Evolutionary conservation across 2,329 filamentous ascomycete species (phyloP).

Genomic region (Trichoderma sp.): DNA sequence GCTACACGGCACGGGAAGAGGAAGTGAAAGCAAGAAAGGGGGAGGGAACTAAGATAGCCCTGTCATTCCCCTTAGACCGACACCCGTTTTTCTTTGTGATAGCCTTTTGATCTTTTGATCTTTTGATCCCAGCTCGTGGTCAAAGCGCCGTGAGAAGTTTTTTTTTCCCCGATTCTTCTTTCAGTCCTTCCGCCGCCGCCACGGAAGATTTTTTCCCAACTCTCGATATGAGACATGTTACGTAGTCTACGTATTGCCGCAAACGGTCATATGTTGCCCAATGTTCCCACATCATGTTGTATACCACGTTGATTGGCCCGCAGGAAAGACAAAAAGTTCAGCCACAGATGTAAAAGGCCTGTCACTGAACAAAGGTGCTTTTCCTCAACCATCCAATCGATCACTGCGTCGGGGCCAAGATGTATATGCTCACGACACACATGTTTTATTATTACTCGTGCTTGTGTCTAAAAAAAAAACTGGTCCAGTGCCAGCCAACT

Average conservation of each 20-base stretch:
- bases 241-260: neutral
- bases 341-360: slow-evolving; percentile 20
- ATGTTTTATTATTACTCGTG: slow-evolving; percentile 24
- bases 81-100: neutral
- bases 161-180: neutral
- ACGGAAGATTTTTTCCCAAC: neutral
- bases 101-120: neutral
- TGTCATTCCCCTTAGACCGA: neutral
- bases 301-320: neutral
- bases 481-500: neutral
- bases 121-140: neutral
- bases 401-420: neutral
- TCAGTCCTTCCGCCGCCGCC: slow-evolving; percentile 3
- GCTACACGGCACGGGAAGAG: neutral
- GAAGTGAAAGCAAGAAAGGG: neutral
- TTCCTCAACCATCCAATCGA: neutral
- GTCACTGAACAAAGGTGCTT: slow-evolving; percentile 19
- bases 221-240: slow-evolving; percentile 14
- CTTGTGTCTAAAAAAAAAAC: slow-evolving; percentile 17
- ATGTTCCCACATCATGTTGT: neutral
- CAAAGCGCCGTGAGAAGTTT: slow-evolving; percentile 1
- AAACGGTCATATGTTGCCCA: slow-evolving; percentile 8
- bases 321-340: slow-evolving; percentile 14
- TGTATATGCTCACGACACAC: slow-evolving; percentile 2
- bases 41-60: neutral